Conservation (phyloP, 2,329 filamentous ascomycete genomes). For the Beauveria varroae region DNA sequence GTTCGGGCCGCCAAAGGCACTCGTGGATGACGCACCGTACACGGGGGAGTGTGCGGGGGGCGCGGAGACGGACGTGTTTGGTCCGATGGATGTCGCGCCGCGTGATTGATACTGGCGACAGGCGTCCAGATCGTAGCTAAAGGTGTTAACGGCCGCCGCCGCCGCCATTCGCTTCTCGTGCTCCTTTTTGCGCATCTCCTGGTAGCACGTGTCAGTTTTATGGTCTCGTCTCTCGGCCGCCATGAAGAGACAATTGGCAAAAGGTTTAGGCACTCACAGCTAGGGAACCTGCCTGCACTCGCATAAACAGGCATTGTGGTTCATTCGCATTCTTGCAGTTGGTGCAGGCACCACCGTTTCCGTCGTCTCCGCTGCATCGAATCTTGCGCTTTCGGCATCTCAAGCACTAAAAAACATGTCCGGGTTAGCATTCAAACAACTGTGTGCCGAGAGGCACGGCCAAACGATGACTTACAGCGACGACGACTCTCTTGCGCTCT, state of each 20-base stretch:
- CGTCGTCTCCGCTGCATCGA: constrained; percentile 79
- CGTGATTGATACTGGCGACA: constrained; percentile 21
- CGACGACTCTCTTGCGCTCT: not conserved
- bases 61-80: not conserved
- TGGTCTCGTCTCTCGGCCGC: too few relatives aligned
- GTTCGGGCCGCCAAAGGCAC: not conserved
- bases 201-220: not conserved
- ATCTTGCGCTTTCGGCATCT: constrained; percentile 93
- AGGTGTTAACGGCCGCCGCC: not conserved
- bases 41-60: not conserved
- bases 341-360: constrained; percentile 67
- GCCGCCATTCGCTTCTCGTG: not conserved
- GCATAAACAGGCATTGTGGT: constrained; percentile 68
- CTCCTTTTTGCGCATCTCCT: not conserved
- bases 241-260: too few relatives aligned
- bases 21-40: not conserved
- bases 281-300: constrained; percentile 45
- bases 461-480: not conserved
- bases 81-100: not conserved
- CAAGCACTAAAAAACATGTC: constrained; percentile 54
- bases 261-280: not conserved
- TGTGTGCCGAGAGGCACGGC: not conserved
- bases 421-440: not conserved
- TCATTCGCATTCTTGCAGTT: constrained; percentile 73
- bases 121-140: constrained; percentile 23